These are phyloP conservation scores for Chrysosporium keratinophilum DNA, from an alignment of 2,329 filamentous ascomycete species.

Conservation along the genomic window DNA sequence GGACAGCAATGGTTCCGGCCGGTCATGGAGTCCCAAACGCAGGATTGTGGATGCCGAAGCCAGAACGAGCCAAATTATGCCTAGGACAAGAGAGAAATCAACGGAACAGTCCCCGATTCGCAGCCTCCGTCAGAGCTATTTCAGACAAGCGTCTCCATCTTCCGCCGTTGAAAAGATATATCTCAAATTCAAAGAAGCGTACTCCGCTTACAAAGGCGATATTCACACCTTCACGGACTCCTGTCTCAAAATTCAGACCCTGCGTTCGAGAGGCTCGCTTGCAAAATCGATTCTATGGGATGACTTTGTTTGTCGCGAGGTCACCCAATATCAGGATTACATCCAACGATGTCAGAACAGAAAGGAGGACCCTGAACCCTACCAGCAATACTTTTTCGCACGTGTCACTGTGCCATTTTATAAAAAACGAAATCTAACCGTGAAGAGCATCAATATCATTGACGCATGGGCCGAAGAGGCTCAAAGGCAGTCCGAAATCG, in stretches of 20 bases:
- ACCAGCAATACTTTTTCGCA: slow-evolving; percentile 32
- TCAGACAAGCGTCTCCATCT: background rate
- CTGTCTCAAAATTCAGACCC: slow-evolving; percentile 28
- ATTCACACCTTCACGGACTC: slow-evolving; percentile 31
- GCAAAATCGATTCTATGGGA: slow-evolving; percentile 36
- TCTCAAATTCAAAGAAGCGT: slow-evolving; percentile 31
- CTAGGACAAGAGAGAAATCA: background rate
- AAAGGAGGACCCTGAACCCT: slow-evolving; percentile 24
- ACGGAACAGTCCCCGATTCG: background rate
- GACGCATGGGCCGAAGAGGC: slow-evolving; percentile 13
- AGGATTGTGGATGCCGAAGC: background rate
- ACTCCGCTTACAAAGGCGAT: slow-evolving; percentile 32
- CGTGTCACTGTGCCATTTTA: slow-evolving; percentile 25
- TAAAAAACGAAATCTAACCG: slow-evolving; percentile 31
- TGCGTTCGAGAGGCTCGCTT: slow-evolving; percentile 25
- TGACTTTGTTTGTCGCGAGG: slow-evolving; percentile 37
- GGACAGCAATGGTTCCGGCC: background rate
- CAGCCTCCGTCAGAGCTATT: background rate
- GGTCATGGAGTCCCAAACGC: background rate
- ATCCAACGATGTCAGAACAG: slow-evolving; percentile 20
- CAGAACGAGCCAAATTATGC: background rate
- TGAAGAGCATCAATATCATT: slow-evolving; percentile 23
- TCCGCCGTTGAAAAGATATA: slow-evolving; percentile 21
- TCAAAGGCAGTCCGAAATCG: background rate
- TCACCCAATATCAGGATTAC: slow-evolving; percentile 31